Evolutionary conservation across 495 filamentous ascomycete species (phyloP), one percentile per base, ranked within the genome.

Genomic region (Daldinia vernicosa): DNA sequence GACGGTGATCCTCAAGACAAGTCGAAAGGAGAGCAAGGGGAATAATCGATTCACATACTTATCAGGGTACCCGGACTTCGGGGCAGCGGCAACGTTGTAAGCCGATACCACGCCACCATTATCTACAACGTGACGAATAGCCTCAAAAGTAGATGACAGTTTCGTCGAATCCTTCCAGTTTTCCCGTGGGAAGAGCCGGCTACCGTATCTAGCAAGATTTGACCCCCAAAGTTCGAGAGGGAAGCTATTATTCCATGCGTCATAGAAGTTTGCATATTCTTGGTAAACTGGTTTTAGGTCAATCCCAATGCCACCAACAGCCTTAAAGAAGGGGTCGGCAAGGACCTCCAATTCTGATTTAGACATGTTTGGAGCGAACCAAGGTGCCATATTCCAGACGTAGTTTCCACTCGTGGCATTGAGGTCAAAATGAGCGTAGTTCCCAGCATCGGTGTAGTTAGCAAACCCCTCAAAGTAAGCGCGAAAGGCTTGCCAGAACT

Each of bases 351-450:
- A 78, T 55, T 86, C 73, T n/a, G 72, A 66, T 7, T 78, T 56
- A 12, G 85, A 84, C 77, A 87, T 80, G 78, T 85, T 86, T 66
- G 76, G 77, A 1, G 81, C 82, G 67, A 85, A 87, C 74, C 84
- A 83, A 2, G 84, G 84, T 50, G 79, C 74, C 76, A 84, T 81
- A 52, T 68, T 74, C 79, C 83, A 84, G 14, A 79, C 59, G 47
- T 75, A 83, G 27, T 71, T 56, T n/a, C 74, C 76, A 24, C 74
- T 79, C 35, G 72, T 75, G 54, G 60, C 52, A 32, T 74, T 72
- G 3, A 80, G 63, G 8, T 69, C 69, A 76, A 85, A 89, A 80
- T 90, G 89, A 8, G 81, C 80, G 73, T 88, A 89, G 15, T 82
- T 84, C 8, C 87, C 85, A 1, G 82, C 81, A 24, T 84, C 81